phyloP scores from a whole-genome alignment of 2,329 filamentous ascomycete genomes.

The Monosporascus sp. region DNA sequence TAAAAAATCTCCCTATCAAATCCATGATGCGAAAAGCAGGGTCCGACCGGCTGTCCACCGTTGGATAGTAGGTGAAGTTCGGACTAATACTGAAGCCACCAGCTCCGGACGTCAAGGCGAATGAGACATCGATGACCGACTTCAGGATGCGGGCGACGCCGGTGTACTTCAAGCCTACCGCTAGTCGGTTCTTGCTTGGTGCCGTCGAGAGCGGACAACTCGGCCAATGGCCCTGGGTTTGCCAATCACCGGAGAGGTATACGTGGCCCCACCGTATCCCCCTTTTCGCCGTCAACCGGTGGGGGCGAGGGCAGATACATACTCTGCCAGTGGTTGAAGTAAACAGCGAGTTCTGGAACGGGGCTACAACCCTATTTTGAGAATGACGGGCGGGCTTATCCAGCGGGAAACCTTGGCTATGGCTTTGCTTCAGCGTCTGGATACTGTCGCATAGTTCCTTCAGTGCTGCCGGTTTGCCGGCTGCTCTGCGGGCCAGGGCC shows the following conservation, averaged over 20 bases:
- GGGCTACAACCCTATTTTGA: not conserved
- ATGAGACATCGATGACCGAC: not conserved
- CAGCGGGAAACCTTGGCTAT: not conserved
- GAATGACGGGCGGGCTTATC: not conserved
- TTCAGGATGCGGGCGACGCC: not conserved
- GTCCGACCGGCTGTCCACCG: not conserved
- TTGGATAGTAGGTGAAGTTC: slow-evolving; percentile 1
- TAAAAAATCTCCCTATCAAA: not conserved
- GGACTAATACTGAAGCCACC: slow-evolving; percentile 4
- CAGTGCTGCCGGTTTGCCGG: not conserved
- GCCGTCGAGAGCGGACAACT: not conserved
- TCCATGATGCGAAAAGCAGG: not conserved
- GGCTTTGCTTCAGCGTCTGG: not conserved
- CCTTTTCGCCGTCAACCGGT: not conserved
- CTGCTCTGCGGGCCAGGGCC: not conserved
- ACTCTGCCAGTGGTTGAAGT: not conserved
- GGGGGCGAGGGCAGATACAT: slow-evolving; percentile 2
- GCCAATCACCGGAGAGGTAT: not conserved
- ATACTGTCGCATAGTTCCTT: slow-evolving; percentile 1
- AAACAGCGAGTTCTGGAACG: not conserved
- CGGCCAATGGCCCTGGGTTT: slow-evolving; percentile 3
- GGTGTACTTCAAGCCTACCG: not conserved
- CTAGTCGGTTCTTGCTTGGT: not conserved
- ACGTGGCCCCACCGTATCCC: not conserved
- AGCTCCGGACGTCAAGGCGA: slow-evolving; percentile 2